phyloP scores from a whole-genome alignment of 2,329 filamentous ascomycete genomes.

The Trichoderma aggressivum region DNA sequence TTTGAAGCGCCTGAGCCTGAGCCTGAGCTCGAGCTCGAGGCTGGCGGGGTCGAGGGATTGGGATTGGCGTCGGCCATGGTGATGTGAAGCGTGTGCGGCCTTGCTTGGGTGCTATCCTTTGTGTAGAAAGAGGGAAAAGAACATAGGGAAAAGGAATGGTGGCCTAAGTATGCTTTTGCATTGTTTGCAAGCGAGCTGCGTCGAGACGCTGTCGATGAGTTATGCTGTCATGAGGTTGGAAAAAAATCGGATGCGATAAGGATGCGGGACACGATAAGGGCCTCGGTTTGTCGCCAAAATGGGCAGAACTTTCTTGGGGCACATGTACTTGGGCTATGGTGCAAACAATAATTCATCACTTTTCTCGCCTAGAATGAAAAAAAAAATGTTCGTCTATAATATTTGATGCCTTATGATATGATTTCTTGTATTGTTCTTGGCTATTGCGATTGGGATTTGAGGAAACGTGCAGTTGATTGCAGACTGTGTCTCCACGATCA shows the following conservation, averaged over 20 bases:
- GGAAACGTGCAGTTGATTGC: not conserved
- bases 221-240: not conserved
- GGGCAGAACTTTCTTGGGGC: not conserved
- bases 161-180: not conserved
- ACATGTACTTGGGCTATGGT: not conserved
- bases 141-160: too few relatives aligned
- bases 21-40: too few relatives aligned
- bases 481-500: not conserved
- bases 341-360: not conserved
- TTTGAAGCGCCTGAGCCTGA: not conserved
- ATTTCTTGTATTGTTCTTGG: not conserved
- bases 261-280: slow-evolving; percentile 23
- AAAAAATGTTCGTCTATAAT: not conserved
- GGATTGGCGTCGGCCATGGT: slow-evolving; percentile 20
- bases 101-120: not conserved
- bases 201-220: not conserved
- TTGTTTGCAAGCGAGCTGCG: not conserved
- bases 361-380: not conserved
- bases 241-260: slow-evolving; percentile 29
- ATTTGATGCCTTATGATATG: not conserved
- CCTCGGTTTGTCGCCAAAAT: not conserved
- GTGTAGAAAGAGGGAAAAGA: not conserved
- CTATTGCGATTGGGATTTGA: not conserved
- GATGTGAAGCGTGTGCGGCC: not conserved
- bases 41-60: slow-evolving; percentile 13